A percentile compares a stretch with the other conserved stretches of the same genome.
Evolutionary conservation across 2,329 filamentous ascomycete species (phyloP).

Genomic region (Cladorrhinum sp.): DNA sequence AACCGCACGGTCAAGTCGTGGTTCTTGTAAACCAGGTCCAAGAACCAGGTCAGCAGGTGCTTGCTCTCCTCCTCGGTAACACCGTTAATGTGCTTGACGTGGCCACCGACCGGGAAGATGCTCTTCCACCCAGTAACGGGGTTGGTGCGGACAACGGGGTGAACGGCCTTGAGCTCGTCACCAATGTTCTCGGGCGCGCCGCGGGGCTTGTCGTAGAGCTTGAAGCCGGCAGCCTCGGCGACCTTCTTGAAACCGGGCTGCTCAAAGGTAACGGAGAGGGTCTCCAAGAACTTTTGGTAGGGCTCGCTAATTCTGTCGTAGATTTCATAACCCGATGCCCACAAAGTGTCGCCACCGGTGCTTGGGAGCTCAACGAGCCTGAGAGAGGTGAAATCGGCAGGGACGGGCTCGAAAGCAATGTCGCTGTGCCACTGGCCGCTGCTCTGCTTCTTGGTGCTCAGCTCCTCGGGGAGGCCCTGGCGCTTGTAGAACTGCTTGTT

Average conservation of each 20-base stretch:
- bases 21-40: constrained; percentile 42
- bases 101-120: constrained; percentile 43
- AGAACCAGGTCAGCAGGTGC: constrained; percentile 41
- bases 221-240: constrained; percentile 39
- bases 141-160: constrained; percentile 59
- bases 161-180: constrained; percentile 44
- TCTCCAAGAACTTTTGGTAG: constrained; percentile 47
- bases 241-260: constrained; percentile 40
- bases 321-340: constrained; percentile 44
- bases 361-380: constrained; percentile 47
- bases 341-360: constrained; percentile 42
- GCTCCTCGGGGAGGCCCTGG: constrained; percentile 20
- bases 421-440: constrained; percentile 50
- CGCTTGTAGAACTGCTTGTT: constrained; percentile 39
- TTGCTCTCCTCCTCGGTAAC: constrained; percentile 42
- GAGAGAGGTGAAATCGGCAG: constrained; percentile 52
- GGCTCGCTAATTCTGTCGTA: constrained; percentile 48
- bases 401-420: constrained; percentile 52
- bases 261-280: constrained; percentile 43
- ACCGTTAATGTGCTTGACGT: constrained; percentile 43
- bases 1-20: constrained; percentile 49
- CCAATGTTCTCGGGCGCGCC: constrained; percentile 56
- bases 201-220: constrained; percentile 44
- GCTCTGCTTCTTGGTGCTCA: constrained; percentile 35
- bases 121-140: constrained; percentile 63